These are phyloP conservation scores for Irpex sp. DNA, from an alignment of 1,284 basidiomycete species.

Conservation along the genomic window DNA sequence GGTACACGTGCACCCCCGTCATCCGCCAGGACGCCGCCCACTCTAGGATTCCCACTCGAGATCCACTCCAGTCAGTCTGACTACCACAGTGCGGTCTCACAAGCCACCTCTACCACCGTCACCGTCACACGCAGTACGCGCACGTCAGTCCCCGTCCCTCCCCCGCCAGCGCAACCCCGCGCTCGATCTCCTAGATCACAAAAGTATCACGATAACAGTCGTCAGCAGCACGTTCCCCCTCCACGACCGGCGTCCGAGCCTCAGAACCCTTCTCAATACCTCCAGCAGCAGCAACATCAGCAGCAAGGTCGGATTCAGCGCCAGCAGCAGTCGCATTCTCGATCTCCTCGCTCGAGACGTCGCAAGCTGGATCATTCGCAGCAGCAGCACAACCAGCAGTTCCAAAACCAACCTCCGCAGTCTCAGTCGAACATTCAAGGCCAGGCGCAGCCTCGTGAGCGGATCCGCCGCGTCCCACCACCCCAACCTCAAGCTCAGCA, in stretches of 20 bases:
- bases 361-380: slow-evolving; percentile 1
- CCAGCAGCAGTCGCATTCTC: not conserved
- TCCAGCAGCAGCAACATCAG: not conserved
- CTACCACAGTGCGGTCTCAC: slow-evolving; percentile 3
- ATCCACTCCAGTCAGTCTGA: slow-evolving; percentile 1
- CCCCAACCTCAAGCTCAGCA: not conserved
- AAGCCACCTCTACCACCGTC: slow-evolving; percentile 4
- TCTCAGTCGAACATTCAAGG: not conserved
- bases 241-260: not conserved
- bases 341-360: not conserved
- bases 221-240: not conserved
- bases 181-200: not conserved
- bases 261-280: not conserved
- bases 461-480: not conserved
- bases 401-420: not conserved
- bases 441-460: slow-evolving; percentile 1
- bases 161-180: not conserved
- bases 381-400: not conserved
- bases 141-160: not conserved
- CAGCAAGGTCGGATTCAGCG: not conserved
- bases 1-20: slow-evolving; percentile 18
- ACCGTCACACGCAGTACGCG: slow-evolving; percentile 3
- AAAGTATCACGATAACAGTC: not conserved
- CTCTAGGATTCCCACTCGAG: slow-evolving; percentile 17
- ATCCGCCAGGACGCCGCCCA: slow-evolving; percentile 25